Evolutionary conservation across 352 stramenopile genomes (phyloP).

Genomic region (Halophytophthora batemanensis): DNA sequence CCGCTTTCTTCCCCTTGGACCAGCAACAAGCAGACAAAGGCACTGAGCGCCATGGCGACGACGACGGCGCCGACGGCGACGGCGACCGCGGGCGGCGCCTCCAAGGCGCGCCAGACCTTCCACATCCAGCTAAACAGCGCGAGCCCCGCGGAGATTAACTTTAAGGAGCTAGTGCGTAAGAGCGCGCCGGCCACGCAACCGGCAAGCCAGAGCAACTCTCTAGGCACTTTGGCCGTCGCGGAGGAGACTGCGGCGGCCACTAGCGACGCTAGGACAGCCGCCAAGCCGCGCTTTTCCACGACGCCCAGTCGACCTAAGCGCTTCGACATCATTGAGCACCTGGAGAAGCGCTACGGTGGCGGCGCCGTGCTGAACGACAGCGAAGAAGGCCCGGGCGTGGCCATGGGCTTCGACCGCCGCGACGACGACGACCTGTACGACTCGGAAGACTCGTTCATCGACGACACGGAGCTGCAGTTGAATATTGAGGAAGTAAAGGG

Average conservation of each 20-base stretch:
- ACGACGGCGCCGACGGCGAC: neutral
- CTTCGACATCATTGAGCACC: constrained; percentile 85
- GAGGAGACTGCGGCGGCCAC: constrained; percentile 3
- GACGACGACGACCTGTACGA: constrained; percentile 88
- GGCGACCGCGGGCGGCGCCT: neutral
- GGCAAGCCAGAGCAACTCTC: neutral
- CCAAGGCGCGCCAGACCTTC: constrained; percentile 38
- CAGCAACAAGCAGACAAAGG: neutral
- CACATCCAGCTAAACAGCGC: constrained; percentile 43
- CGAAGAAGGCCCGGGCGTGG: constrained; percentile 14
- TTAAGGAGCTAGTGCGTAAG: constrained; percentile 53
- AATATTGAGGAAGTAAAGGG: constrained; percentile 81
- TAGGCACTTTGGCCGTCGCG: constrained; percentile 1
- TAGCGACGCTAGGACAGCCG: too few species aligned
- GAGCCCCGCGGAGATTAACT: constrained; percentile 67
- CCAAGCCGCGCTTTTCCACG: neutral
- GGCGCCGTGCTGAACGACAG: constrained; percentile 56
- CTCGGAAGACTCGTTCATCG: constrained; percentile 88
- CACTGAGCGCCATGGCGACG: neutral
- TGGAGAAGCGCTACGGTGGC: constrained; percentile 82
- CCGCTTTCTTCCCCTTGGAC: too few species aligned
- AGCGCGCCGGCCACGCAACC: neutral
- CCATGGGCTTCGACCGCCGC: constrained; percentile 29
- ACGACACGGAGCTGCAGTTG: constrained; percentile 78
- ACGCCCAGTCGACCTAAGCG: constrained; percentile 36